Evolutionary conservation across 352 stramenopile species (phyloP).

Genomic region (Thalassiosira livingstoniorum): DNA sequence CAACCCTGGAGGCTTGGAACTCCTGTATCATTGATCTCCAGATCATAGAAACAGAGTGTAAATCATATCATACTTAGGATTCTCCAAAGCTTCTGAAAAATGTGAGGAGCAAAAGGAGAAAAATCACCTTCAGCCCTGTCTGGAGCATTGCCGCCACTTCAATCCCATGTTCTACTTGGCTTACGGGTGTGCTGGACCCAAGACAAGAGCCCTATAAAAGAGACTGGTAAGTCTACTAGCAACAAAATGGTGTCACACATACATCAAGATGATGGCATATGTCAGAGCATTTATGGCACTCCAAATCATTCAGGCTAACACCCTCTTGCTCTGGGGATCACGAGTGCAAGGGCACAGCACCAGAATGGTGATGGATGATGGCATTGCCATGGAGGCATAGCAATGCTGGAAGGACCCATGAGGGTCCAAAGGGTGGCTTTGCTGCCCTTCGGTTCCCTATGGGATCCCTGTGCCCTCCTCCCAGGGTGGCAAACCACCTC

Average conservation of each 20-base stretch:
- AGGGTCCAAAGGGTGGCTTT: too few relatives aligned
- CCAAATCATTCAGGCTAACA: not conserved
- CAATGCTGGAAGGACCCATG: too few relatives aligned
- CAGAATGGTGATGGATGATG: not conserved
- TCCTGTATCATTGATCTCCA: not conserved
- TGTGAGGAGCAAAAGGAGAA: not conserved
- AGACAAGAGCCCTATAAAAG: slow-evolving; percentile 9
- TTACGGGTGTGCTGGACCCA: slow-evolving; percentile 21
- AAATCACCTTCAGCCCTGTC: not conserved
- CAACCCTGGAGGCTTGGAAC: too few relatives aligned
- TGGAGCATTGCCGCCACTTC: slow-evolving; percentile 16
- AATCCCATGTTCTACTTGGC: slow-evolving; percentile 25
- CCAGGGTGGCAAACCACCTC: too few relatives aligned
- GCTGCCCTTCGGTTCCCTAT: too few relatives aligned
- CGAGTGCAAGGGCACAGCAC: not conserved
- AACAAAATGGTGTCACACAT: slow-evolving; percentile 11
- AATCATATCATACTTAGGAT: not conserved
- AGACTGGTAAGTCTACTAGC: slow-evolving; percentile 4
- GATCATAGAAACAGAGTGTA: not conserved
- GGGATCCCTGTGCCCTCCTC: too few relatives aligned
- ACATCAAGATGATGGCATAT: not conserved
- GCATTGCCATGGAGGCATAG: too few relatives aligned
- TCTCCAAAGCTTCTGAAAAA: not conserved
- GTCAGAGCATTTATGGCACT: not conserved
- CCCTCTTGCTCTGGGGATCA: not conserved